phyloP scores from a whole-genome alignment of 2,329 filamentous ascomycete genomes.

The Colletotrichum sp. region DNA sequence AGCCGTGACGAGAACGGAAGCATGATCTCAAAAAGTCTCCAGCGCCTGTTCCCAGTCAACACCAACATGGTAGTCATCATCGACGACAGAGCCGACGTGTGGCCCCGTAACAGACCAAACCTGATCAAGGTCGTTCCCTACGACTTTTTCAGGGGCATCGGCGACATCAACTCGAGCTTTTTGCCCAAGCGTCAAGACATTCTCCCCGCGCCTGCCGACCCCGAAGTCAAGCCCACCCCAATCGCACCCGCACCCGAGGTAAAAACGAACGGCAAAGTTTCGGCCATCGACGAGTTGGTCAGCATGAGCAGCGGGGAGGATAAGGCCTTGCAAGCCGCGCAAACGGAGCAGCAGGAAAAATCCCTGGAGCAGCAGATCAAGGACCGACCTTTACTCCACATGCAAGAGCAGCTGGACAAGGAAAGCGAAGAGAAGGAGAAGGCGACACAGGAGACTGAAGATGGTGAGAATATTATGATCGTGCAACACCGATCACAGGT shows the following conservation, averaged over 20 bases:
- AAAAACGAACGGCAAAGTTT: slow-evolving; percentile 25
- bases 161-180: slow-evolving; percentile 98
- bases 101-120: slow-evolving; percentile 88
- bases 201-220: slow-evolving; percentile 31
- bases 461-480: slow-evolving; percentile 23
- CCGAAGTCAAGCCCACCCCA: background rate
- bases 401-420: slow-evolving; percentile 90
- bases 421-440: slow-evolving; percentile 72
- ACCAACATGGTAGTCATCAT: slow-evolving; percentile 99
- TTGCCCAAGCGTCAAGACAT: slow-evolving; percentile 77
- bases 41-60: slow-evolving; percentile 91
- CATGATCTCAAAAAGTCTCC: slow-evolving; percentile 86
- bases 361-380: slow-evolving; percentile 86
- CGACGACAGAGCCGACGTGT: slow-evolving; percentile 95
- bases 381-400: slow-evolving; percentile 86
- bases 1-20: slow-evolving; percentile 97
- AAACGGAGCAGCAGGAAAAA: slow-evolving; percentile 86
- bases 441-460: slow-evolving; percentile 49
- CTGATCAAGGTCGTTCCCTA: slow-evolving; percentile 94
- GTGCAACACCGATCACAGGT: slow-evolving; percentile 68
- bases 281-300: slow-evolving; percentile 76
- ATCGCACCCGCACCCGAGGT: background rate
- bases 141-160: slow-evolving; percentile 97
- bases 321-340: slow-evolving; percentile 70
- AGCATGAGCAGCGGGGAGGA: slow-evolving; percentile 77